Conservation (phyloP, 2,329 filamentous ascomycete species). For the Simplicillium aogashimaense region DNA sequence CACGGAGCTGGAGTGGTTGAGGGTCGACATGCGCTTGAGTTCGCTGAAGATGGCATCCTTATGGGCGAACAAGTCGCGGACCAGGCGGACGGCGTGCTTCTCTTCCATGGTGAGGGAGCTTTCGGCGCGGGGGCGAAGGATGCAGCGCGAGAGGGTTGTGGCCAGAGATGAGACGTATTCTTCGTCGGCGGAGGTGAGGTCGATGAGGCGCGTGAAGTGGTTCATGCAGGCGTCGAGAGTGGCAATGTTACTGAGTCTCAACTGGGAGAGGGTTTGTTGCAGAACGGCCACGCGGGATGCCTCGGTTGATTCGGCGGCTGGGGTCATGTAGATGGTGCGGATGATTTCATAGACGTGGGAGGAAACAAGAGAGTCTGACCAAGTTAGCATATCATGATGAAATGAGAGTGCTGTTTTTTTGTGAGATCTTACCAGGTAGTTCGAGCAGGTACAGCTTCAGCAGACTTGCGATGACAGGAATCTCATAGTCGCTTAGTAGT, state of each 20-base stretch:
- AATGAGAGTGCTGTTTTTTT: too few species aligned
- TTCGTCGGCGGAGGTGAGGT: constrained; percentile 92
- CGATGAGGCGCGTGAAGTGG: constrained; percentile 93
- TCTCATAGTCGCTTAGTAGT: constrained; percentile 76
- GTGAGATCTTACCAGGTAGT: constrained; percentile 61
- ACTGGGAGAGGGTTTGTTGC: constrained; percentile 89
- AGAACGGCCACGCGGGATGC: constrained; percentile 78
- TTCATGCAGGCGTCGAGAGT: constrained; percentile 98
- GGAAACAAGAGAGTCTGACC: constrained; percentile 85
- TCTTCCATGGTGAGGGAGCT: constrained; percentile 92
- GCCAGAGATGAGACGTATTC: constrained; percentile 69
- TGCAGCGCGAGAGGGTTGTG: constrained; percentile 67
- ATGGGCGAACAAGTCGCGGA: constrained; percentile 85
- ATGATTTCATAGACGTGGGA: constrained; percentile 98
- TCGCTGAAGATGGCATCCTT: constrained; percentile 95
- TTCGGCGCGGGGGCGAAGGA: constrained; percentile 78
- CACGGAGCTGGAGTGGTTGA: constrained; percentile 53
- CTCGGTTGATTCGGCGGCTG: constrained; percentile 66
- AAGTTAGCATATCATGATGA: constrained; percentile 14
- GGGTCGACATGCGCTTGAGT: constrained; percentile 76
- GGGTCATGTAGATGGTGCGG: constrained; percentile 88
- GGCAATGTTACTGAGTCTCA: constrained; percentile 93
- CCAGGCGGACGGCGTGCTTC: constrained; percentile 80
- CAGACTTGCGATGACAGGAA: constrained; percentile 86
- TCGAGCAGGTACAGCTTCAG: constrained; percentile 93